phyloP scores from a whole-genome alignment of 805 yeast species.

The Kazachstania psychrophila region DNA sequence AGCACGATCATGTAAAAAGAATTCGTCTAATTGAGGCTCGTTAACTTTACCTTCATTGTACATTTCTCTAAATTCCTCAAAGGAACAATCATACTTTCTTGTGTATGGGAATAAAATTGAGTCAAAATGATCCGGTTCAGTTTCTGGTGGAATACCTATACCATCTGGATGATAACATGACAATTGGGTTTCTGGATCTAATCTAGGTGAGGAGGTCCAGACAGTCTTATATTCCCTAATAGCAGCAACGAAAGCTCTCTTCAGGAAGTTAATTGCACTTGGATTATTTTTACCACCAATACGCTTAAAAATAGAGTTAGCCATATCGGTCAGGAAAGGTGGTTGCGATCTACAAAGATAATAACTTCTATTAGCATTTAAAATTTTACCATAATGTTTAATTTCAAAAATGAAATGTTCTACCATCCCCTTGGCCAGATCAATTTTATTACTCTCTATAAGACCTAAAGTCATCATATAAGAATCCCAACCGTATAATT shows the following conservation, averaged over 20 bases:
- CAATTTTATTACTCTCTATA: slow-evolving; percentile 52
- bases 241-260: slow-evolving; percentile 63
- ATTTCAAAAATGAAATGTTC: slow-evolving; percentile 89
- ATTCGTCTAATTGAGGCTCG: slow-evolving; percentile 82
- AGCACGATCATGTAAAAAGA: slow-evolving; percentile 85
- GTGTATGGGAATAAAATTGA: slow-evolving; percentile 61
- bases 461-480: slow-evolving; percentile 86
- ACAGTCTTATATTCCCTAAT: slow-evolving; percentile 76
- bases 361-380: slow-evolving; percentile 90
- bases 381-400: slow-evolving; percentile 78
- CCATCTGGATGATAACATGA: slow-evolving; percentile 90
- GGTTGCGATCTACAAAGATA: slow-evolving; percentile 92
- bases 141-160: slow-evolving; percentile 91
- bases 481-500: slow-evolving; percentile 96
- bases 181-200: slow-evolving; percentile 63
- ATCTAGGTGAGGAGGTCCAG: slow-evolving; percentile 71
- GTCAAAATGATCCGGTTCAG: slow-evolving; percentile 82
- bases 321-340: slow-evolving; percentile 92
- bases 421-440: slow-evolving; percentile 80
- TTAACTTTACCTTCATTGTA: slow-evolving; percentile 58
- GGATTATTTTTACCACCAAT: slow-evolving; percentile 41
- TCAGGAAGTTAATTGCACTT: slow-evolving; percentile 51
- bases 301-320: slow-evolving; percentile 54
- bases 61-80: slow-evolving; percentile 55
- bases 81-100: slow-evolving; percentile 45